A percentile compares a stretch with the other conserved stretches of the same genome.
Conservation (phyloP, 2,329 filamentous ascomycete genomes). For the Beauveria medogensis region DNA sequence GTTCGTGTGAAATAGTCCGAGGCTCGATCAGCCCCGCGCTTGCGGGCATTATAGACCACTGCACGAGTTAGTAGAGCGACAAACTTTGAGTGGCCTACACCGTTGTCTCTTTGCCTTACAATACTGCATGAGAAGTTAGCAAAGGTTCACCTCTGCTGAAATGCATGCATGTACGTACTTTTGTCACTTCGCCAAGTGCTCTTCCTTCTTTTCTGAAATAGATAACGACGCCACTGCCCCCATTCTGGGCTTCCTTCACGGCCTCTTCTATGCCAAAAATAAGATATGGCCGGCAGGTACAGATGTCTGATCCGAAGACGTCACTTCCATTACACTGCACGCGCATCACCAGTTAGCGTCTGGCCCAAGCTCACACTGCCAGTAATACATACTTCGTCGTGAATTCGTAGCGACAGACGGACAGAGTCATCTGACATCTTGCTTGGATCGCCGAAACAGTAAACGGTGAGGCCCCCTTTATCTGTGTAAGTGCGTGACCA, state of each 20-base stretch:
- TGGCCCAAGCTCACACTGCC: not conserved
- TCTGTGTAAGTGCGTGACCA: slow-evolving; percentile 14
- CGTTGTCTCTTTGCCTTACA: not conserved
- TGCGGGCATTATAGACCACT: slow-evolving; percentile 70
- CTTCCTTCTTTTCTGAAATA: slow-evolving; percentile 98
- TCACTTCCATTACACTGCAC: slow-evolving; percentile 83
- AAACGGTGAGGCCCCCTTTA: slow-evolving; percentile 78
- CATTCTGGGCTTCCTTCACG: slow-evolving; percentile 91
- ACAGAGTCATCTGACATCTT: slow-evolving; percentile 86
- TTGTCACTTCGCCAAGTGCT: slow-evolving; percentile 90
- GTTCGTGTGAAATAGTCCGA: slow-evolving; percentile 95
- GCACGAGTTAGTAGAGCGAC: not conserved
- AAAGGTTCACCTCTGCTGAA: slow-evolving; percentile 3
- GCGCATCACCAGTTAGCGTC: not conserved
- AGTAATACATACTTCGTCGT: slow-evolving; percentile 44
- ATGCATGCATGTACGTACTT: slow-evolving; percentile 47
- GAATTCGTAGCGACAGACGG: slow-evolving; percentile 75
- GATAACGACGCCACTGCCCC: slow-evolving; percentile 89
- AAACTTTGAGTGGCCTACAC: not conserved
- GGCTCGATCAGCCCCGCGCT: slow-evolving; percentile 69
- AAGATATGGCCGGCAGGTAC: slow-evolving; percentile 90
- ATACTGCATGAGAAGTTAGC: slow-evolving; percentile 22
- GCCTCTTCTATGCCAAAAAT: slow-evolving; percentile 97
- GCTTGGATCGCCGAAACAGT: slow-evolving; percentile 91
- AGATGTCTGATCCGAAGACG: slow-evolving; percentile 96